Conservation (phyloP, 2,329 filamentous ascomycete species). For the Penicillium griseofulvum region DNA sequence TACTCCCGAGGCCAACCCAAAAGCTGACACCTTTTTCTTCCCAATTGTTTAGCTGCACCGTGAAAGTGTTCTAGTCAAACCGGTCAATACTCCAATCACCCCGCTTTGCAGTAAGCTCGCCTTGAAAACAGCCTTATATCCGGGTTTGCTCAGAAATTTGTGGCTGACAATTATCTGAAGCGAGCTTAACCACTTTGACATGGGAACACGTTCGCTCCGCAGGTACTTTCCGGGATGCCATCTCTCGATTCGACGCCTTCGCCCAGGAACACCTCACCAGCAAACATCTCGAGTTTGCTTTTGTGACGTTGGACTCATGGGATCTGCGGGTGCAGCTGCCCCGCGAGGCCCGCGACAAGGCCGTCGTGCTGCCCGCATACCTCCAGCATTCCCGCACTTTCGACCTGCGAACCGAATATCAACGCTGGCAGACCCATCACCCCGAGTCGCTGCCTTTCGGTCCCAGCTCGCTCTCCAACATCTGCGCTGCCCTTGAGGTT, state of each 20-base stretch:
- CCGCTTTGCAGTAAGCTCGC: conserved; percentile 89
- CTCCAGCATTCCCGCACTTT: conserved; percentile 97
- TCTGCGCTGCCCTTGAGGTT: conserved; percentile 95
- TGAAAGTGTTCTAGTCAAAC: conserved; percentile 95
- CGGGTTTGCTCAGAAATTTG: conserved; percentile 16
- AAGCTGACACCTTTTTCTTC: conserved; percentile 27
- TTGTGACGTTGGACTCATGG: conserved; percentile 98
- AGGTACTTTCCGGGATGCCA: conserved; percentile 93
- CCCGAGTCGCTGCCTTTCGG: conserved; percentile 96
- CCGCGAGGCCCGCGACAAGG: conserved; percentile 95
- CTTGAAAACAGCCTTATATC: conserved; percentile 31
- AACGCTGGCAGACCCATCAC: conserved; percentile 97
- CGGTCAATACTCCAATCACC: conserved; percentile 97
- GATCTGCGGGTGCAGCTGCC: conserved; percentile 96
- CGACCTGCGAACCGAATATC: conserved; percentile 94
- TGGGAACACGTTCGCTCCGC: conserved; percentile 99
- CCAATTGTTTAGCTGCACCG: conserved; percentile 69
- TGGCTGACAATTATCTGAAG: conserved; percentile 50
- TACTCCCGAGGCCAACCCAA: conserved; percentile 5
- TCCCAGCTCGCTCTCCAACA: conserved; percentile 91
- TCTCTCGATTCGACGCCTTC: conserved; percentile 92
- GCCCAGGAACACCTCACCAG: conserved; percentile 85
- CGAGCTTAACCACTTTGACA: conserved; percentile 93
- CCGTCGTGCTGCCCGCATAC: conserved; percentile 92
- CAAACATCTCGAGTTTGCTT: conserved; percentile 94